These are phyloP conservation scores for Aspergillus pseudoglaucus DNA, from an alignment of 2,329 filamentous ascomycete species.

Conservation along the genomic window DNA sequence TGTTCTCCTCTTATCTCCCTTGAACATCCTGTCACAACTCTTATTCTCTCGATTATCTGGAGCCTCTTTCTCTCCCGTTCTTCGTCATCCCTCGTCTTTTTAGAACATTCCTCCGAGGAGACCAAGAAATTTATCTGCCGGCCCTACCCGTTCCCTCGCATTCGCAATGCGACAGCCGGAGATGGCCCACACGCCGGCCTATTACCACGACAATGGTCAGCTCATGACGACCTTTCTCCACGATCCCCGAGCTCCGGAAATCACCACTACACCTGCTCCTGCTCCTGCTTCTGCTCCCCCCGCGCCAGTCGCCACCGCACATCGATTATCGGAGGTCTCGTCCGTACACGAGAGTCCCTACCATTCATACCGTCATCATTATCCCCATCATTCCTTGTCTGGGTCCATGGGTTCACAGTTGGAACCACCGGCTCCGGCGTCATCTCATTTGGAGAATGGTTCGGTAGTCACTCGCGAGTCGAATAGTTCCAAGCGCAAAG, in stretches of 20 bases:
- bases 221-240: constrained; percentile 17
- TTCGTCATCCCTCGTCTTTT: background rate
- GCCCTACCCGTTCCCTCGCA: constrained; percentile 6
- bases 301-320: background rate
- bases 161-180: constrained; percentile 27
- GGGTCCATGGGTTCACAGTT: constrained; percentile 12
- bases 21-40: constrained; percentile 7
- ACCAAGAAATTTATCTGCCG: background rate
- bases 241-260: constrained; percentile 10
- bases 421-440: constrained; percentile 3
- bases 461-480: constrained; percentile 18
- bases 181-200: constrained; percentile 32
- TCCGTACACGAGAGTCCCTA: constrained; percentile 16
- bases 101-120: background rate
- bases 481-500: constrained; percentile 22
- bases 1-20: constrained; percentile 13
- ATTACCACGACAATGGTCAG: constrained; percentile 23
- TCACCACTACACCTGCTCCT: constrained; percentile 3
- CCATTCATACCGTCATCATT: constrained; percentile 11
- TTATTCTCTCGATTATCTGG: constrained; percentile 12
- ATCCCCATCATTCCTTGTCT: constrained; percentile 10
- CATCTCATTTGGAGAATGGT: constrained; percentile 16
- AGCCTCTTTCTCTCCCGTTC: constrained; percentile 5
- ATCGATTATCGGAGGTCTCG: constrained; percentile 14
- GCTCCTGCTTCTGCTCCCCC: background rate